Percentiles rank a stretch among this genome's conserved stretches.
Evolutionary conservation across 176 grass and related monocot species (phyloP).

Genomic region (Triticum dicoccoides): DNA sequence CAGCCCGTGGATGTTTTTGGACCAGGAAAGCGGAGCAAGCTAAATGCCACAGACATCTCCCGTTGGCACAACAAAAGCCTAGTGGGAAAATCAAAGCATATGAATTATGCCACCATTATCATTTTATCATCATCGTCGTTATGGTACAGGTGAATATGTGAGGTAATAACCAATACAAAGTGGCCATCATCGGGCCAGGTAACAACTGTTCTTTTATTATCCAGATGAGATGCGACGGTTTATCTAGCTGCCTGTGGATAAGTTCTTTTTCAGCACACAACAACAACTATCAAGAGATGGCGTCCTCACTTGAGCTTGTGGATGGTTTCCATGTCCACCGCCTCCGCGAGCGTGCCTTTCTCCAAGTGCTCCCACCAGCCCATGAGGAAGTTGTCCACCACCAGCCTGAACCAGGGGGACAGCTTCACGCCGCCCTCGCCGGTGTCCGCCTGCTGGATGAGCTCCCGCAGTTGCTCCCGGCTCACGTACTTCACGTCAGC

Average conservation of each 20-base stretch:
- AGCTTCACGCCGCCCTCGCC: conserved; percentile 76
- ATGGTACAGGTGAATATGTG: background rate
- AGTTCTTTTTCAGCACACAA: background rate
- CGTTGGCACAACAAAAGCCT: too few species aligned
- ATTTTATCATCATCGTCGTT: background rate
- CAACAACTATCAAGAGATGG: background rate
- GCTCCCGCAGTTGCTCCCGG: conserved; percentile 69
- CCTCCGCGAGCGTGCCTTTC: conserved; percentile 62
- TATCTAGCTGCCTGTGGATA: background rate
- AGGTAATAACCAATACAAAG: background rate
- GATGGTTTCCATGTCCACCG: conserved; percentile 87
- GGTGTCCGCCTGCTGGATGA: conserved; percentile 64
- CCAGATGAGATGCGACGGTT: background rate
- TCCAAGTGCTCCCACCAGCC: conserved; percentile 91
- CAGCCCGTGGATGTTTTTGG: too few species aligned
- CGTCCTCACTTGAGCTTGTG: conserved; percentile 66
- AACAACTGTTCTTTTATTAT: background rate
- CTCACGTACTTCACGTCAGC: conserved; percentile 77
- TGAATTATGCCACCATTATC: background rate
- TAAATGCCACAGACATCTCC: too few species aligned
- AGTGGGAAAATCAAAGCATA: background rate
- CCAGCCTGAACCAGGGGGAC: conserved; percentile 90
- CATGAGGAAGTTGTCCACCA: conserved; percentile 88
- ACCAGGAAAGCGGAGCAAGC: too few species aligned
- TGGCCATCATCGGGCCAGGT: background rate